Base-by-base conservation (phyloP, 1,284 basidiomycete genomes). In the Leccinum angustisporum region DNA sequence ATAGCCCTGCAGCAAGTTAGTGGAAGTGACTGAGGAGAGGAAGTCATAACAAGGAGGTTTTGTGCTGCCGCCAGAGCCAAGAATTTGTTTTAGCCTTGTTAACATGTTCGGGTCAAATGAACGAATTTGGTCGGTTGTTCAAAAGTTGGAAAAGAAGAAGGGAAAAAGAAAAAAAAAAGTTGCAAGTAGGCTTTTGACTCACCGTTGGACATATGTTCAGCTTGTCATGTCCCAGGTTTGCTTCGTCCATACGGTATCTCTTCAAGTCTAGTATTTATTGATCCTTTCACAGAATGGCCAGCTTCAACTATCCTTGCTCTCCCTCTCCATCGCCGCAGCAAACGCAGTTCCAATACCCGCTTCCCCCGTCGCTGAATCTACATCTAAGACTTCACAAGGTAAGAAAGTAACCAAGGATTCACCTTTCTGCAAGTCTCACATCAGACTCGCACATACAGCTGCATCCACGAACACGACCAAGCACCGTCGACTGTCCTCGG, bases 401-500 rank as follows among this genome's bases (percentile, higher is more conserved):
- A 58, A 9, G 65, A 54, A 40, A 16, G 27, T 54, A 51, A 16
- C 34, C 16, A 31, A 31, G 14, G 25, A 30, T 1, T 30, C 31
- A 7, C 27, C 33, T 50, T 60, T 52, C 14, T 30, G n/a, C 10
- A 34, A 50, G 56, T 51, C 62, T 62, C 46, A 52, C 52, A 58
- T 56, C 59, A 11, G 43, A 21, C 18, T 4, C 50, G 30, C 13
- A 4, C 66, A 56, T 34, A 50, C 60, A 76, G 63, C 70, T 59
- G 51, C 73, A 58, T 72, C 73, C 33, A 76, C 70, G 66, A 73
- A 62, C 62, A 70, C 72, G 54, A 75, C 74, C 58, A 83, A 84
- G 74, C 84, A 87, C 62, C 86, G 90, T 59, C 79, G 89, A 33
- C 75, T 90, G 40, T 86, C 88, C 14, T 90, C 88, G 0, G 81